Evolutionary conservation across 371 early-diverging fungal species (phyloP).

Genomic region (Mortierella sp.): DNA sequence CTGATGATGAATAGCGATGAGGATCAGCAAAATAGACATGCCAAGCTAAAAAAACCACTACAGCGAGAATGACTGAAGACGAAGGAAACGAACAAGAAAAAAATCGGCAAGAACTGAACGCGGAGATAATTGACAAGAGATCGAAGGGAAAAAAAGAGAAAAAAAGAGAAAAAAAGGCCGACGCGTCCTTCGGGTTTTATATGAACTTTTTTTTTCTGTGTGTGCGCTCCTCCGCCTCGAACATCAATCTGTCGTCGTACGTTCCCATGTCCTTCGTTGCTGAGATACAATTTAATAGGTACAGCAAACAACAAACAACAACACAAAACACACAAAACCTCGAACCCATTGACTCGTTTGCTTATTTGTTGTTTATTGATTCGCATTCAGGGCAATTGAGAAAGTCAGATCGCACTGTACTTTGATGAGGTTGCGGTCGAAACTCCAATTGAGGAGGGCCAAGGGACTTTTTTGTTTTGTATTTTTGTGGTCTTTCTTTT

Average conservation of each 20-base stretch:
- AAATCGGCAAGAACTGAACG: background rate
- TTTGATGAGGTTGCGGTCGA: conserved; percentile 1
- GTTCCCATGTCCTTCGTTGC: background rate
- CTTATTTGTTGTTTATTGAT: background rate
- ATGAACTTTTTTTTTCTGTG: too few species aligned
- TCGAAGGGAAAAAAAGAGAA: background rate
- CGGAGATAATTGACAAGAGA: background rate
- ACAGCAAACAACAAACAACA: background rate
- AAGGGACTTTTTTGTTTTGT: background rate
- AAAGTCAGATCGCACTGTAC: background rate
- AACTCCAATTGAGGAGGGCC: background rate
- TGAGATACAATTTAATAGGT: background rate
- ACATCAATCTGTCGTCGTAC: background rate
- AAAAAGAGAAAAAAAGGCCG: background rate
- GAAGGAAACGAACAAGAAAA: background rate
- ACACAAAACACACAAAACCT: background rate
- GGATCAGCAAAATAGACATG: background rate
- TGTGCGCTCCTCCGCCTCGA: background rate
- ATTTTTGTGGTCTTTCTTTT: background rate
- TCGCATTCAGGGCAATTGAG: conserved; percentile 5
- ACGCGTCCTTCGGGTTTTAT: background rate
- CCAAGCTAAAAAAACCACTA: background rate
- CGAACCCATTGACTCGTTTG: too few species aligned
- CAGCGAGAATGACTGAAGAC: background rate
- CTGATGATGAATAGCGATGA: background rate